Conservation (phyloP, 768 basidiomycete genomes). For the Hypholoma sublateritium region DNA sequence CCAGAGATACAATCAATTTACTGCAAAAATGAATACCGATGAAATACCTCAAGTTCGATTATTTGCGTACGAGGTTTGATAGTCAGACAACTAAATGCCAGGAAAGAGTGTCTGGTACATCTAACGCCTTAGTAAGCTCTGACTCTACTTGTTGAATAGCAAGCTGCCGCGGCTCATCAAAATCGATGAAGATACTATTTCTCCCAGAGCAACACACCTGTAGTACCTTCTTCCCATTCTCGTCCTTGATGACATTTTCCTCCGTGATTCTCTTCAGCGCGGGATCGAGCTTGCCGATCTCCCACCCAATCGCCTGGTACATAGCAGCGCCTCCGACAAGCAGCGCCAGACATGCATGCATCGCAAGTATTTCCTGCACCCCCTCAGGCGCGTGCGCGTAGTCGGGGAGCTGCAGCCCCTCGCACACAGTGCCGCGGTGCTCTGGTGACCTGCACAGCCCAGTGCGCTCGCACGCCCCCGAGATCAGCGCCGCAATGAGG, state of each 20-base stretch:
- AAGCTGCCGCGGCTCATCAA: not conserved
- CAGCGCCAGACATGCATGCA: not conserved
- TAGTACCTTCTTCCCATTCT: not conserved
- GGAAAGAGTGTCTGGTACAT: not conserved
- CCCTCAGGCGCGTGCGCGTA: not conserved
- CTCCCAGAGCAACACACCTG: not conserved
- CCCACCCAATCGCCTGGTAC: not conserved
- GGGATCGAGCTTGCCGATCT: not conserved
- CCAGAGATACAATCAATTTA: too few species aligned
- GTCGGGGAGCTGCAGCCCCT: not conserved
- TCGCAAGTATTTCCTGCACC: not conserved
- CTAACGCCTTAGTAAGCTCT: not conserved
- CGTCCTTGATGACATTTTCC: not conserved
- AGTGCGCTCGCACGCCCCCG: conserved; percentile 1
- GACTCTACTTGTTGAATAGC: not conserved
- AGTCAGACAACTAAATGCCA: too few species aligned
- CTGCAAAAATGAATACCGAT: too few species aligned
- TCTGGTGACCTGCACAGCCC: conserved; percentile 2
- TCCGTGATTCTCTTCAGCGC: conserved; percentile 3
- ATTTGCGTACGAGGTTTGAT: too few species aligned
- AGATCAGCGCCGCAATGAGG: conserved; percentile 1
- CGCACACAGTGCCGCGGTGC: not conserved
- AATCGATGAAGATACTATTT: not conserved
- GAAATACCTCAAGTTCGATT: too few species aligned
- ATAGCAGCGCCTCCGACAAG: not conserved